A percentile compares a stretch with the other conserved stretches of the same genome.
Conservation (phyloP, 1,284 basidiomycete genomes). For the Fistulina hepatica region DNA sequence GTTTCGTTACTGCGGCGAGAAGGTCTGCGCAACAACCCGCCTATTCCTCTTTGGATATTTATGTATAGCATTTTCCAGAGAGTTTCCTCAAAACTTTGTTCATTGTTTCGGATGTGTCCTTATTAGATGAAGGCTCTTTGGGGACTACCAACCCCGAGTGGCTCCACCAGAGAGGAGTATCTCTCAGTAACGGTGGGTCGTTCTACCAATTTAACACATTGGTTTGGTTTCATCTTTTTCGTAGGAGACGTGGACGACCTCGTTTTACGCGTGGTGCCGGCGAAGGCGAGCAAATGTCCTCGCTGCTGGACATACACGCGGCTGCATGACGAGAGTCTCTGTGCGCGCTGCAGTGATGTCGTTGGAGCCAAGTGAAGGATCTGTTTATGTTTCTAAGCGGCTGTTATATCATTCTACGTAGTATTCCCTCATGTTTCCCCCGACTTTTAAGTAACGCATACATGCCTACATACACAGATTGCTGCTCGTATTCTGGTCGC, state of each 20-base stretch:
- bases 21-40: conserved; percentile 25
- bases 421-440: too few species aligned
- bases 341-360: conserved; percentile 39
- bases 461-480: too few species aligned
- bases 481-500: too few species aligned
- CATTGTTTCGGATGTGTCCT: conserved; percentile 59
- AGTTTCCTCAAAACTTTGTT: conserved; percentile 59
- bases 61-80: conserved; percentile 28
- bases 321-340: conserved; percentile 37
- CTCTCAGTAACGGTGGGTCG: conserved; percentile 33
- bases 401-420: too few species aligned
- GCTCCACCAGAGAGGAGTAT: conserved; percentile 35
- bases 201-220: background rate
- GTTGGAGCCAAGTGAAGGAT: too few species aligned
- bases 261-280: conserved; percentile 41
- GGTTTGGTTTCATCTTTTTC: conserved; percentile 3
- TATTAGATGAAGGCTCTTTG: conserved; percentile 33
- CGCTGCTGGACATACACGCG: conserved; percentile 71
- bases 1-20: conserved; percentile 36
- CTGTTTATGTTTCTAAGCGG: too few species aligned
- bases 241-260: conserved; percentile 28
- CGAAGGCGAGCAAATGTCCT: conserved; percentile 53
- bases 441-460: too few species aligned
- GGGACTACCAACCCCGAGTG: conserved; percentile 31
- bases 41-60: background rate